A percentile compares a stretch with the other conserved stretches of the same genome.
These are phyloP conservation scores for Corymbia maculata DNA, from an alignment of 345 rosid genomes.

Conservation along the genomic window DNA sequence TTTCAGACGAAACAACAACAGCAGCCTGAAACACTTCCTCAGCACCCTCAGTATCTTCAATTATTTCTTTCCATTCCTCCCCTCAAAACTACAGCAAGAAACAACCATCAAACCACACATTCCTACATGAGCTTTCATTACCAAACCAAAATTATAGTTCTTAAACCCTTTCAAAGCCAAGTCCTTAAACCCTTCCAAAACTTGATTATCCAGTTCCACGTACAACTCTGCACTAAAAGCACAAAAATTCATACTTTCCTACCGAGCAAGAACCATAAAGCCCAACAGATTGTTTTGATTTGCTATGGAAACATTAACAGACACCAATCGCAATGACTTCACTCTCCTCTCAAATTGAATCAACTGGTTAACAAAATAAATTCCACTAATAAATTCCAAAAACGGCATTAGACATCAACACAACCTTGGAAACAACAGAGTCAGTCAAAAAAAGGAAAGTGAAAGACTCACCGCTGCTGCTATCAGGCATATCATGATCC, in stretches of 20 bases:
- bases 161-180: neutral
- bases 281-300: neutral
- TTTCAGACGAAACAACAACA: neutral
- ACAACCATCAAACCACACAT: neutral
- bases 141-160: neutral
- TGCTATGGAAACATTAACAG: neutral
- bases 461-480: conserved; percentile 16
- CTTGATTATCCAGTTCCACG: neutral
- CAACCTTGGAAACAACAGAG: neutral
- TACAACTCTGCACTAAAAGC: neutral
- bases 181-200: neutral
- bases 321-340: neutral
- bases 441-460: neutral
- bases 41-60: neutral
- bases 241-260: neutral
- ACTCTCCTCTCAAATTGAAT: neutral
- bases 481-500: conserved; percentile 28
- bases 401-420: neutral
- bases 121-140: neutral
- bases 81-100: neutral
- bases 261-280: neutral
- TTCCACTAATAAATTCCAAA: neutral
- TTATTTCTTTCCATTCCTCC: neutral
- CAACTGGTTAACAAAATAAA: neutral
- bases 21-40: neutral